Evolutionary conservation across 768 basidiomycete species (phyloP).

Genomic region (Cubamyces sp.): DNA sequence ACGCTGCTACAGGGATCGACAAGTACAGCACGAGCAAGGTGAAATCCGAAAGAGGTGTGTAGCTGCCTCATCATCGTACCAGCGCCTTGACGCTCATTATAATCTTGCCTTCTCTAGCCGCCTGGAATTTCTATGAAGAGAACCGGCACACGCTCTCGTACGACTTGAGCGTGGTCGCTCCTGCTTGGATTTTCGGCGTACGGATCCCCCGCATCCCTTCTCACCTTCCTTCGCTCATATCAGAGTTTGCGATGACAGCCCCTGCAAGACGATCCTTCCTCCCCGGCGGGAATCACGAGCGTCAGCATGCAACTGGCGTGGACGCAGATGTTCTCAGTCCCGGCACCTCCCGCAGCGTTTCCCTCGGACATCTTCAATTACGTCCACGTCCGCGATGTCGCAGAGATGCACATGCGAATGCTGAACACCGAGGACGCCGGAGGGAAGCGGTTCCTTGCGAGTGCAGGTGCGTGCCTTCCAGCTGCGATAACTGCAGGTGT

Average conservation of each 20-base stretch:
- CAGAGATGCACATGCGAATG: constrained; percentile 33
- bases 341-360: neutral
- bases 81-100: neutral
- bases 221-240: neutral
- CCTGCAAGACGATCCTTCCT: constrained; percentile 1
- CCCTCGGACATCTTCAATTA: constrained; percentile 17
- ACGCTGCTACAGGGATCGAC: too few species aligned
- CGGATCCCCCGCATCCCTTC: neutral
- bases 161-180: constrained; percentile 48
- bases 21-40: neutral
- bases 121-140: constrained; percentile 40
- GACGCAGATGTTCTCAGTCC: neutral
- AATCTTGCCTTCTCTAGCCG: neutral
- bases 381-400: constrained; percentile 43
- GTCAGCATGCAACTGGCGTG: neutral
- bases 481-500: too few species aligned
- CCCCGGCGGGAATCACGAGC: neutral
- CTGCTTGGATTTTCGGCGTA: constrained; percentile 43
- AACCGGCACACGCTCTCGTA: constrained; percentile 44
- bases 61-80: neutral
- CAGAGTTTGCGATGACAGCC: neutral
- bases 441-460: constrained; percentile 43
- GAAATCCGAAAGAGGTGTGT: constrained; percentile 28
- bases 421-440: constrained; percentile 38
- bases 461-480: constrained; percentile 29